Percentiles rank a stretch among this genome's conserved stretches.
phyloP scores from a whole-genome alignment of 73 alveolate genomes.

The Tetrahymena thermophila region DNA sequence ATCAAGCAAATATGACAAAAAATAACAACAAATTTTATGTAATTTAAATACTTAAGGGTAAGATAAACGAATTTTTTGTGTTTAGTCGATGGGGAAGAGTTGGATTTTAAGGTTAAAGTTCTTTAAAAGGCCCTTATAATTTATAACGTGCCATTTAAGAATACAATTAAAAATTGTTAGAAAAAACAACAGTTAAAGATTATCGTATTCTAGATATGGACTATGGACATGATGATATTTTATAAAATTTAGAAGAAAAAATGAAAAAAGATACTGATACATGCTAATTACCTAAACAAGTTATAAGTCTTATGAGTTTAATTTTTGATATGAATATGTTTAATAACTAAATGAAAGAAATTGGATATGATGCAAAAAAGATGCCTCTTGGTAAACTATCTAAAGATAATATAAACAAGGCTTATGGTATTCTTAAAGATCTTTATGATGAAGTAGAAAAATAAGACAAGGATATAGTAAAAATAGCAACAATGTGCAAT shows the following conservation, averaged over 20 bases:
- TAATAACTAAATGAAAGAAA: conserved; percentile 45
- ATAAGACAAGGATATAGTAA: conserved; percentile 11
- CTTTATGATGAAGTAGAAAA: conserved; percentile 52
- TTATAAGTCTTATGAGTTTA: conserved; percentile 41
- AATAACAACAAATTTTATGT: conserved; percentile 44
- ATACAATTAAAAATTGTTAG: neutral
- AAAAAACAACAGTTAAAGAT: conserved; percentile 14
- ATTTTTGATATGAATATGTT: conserved; percentile 61
- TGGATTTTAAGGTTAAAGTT: conserved; percentile 14
- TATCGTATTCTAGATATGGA: conserved; percentile 27
- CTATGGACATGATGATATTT: conserved; percentile 6
- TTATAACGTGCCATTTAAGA: neutral
- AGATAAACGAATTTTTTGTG: neutral
- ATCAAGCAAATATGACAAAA: conserved; percentile 23
- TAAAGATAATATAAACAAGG: conserved; percentile 45
- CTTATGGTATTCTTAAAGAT: conserved; percentile 59
- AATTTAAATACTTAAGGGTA: conserved; percentile 3
- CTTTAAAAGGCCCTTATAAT: neutral
- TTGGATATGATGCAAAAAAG: conserved; percentile 73
- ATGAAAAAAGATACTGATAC: neutral
- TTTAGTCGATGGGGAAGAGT: conserved; percentile 43
- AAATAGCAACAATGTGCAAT: conserved; percentile 56
- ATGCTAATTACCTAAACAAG: conserved; percentile 1
- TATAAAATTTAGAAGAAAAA: neutral
- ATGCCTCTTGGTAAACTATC: conserved; percentile 82